Evolutionary conservation across 345 rosid species (phyloP), one percentile per base, ranked within the genome.

Genomic region (Bruguiera parviflora): DNA sequence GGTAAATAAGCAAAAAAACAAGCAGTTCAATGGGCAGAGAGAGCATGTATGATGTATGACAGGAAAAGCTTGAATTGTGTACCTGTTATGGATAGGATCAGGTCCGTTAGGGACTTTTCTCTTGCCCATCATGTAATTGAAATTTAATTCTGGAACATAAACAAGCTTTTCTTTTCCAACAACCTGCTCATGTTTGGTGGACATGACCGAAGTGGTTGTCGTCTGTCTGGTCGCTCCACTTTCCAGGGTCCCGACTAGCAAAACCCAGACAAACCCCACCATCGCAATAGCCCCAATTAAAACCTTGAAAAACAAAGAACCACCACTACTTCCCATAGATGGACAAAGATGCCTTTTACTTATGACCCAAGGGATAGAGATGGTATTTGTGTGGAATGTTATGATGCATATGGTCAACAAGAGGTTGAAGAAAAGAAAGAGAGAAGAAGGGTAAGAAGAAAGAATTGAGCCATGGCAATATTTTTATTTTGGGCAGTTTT

Each of bases 71-170:
- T 10, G 29, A 56, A 56, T 56, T 56, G 29, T 31, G 70, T 71
- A 91, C 98, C 98, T 91, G 87, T 94, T 94, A 53, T 94, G 98
- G 73, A 91, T 91, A 75, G 98, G 98, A 83, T 94, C 98, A 5
- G 97, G 90, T 57, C 97, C 98, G 65, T 88, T 87, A 21, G 98
- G 98, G 43, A 94, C 96, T 83, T 82, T 79, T 82, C 98, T 81
- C 71, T 86, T 89, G 90, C 86, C 85, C 80, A 72, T 68, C 83
- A 85, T 76, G 78, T 73, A 86, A 79, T 85, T 83, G 73, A 84
- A 76, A 73, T 87, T 86, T 66, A 71, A 61, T 65, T 60, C 77
- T 2, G 74, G 80, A 61, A 68, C 71, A 43, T 66, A 65, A 59
- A 67, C 61, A 43, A 75, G 70, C 67, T 82, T 71, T 39, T 69